phyloP scores from a whole-genome alignment of 148 eudicot species.

The Linanthus parryae region DNA sequence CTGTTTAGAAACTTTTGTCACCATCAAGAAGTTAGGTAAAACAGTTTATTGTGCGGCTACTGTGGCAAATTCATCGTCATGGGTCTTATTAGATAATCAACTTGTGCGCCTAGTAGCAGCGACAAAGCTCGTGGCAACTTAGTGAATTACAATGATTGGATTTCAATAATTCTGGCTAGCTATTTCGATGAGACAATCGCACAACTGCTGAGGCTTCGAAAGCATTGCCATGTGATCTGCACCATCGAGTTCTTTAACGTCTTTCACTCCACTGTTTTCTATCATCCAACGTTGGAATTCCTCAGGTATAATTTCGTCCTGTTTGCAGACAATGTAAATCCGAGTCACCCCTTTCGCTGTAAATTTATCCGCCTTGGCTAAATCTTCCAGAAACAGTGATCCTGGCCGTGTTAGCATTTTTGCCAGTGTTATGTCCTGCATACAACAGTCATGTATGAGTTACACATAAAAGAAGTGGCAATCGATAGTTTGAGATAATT shows the following conservation, averaged over 20 bases:
- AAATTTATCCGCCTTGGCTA: constrained; percentile 5
- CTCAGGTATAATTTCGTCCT: constrained; percentile 25
- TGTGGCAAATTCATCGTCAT: too few species aligned
- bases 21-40: too few species aligned
- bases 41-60: too few species aligned
- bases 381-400: constrained; percentile 19
- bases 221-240: constrained; percentile 64
- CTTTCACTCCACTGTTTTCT: constrained; percentile 13
- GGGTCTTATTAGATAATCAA: too few species aligned
- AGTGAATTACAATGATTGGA: too few species aligned
- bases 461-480: too few species aligned
- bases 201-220: constrained; percentile 31
- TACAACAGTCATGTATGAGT: too few species aligned
- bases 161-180: too few species aligned
- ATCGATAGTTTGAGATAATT: too few species aligned
- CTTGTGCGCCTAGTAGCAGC: too few species aligned
- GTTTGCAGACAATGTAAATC: constrained; percentile 25
- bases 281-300: constrained; percentile 33
- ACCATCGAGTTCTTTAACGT: constrained; percentile 24
- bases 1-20: too few species aligned
- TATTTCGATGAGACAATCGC: constrained; percentile 22
- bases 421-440: constrained; percentile 20
- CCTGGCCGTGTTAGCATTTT: constrained; percentile 16
- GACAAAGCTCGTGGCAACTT: too few species aligned
- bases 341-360: constrained; percentile 23